phyloP scores from a whole-genome alignment of 768 basidiomycete species.

The Sporobolomyces phaffii region DNA sequence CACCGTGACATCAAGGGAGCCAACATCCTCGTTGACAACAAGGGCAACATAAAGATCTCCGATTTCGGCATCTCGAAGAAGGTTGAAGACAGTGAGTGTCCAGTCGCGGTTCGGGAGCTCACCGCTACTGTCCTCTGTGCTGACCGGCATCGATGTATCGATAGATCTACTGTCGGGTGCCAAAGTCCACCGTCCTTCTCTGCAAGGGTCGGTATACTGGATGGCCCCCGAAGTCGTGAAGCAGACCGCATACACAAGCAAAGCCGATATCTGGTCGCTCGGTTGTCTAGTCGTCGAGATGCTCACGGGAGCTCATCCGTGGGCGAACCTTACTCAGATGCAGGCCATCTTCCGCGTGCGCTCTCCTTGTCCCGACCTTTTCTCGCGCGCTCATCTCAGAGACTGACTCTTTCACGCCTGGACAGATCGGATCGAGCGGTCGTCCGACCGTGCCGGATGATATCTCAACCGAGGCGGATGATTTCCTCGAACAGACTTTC shows the following conservation, averaged over 20 bases:
- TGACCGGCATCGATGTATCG: too few species aligned
- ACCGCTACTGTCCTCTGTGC: too few species aligned
- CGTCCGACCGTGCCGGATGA: conserved; percentile 84
- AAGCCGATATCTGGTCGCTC: conserved; percentile 92
- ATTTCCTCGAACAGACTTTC: conserved; percentile 74
- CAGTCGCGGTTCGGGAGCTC: too few species aligned
- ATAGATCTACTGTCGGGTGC: conserved; percentile 51
- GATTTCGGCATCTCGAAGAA: conserved; percentile 99
- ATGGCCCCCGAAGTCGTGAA: conserved; percentile 99
- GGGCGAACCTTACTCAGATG: conserved; percentile 97
- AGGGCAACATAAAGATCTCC: conserved; percentile 91
- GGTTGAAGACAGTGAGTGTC: conserved; percentile 80
- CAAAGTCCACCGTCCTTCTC: conserved; percentile 76
- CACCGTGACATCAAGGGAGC: conserved; percentile 99
- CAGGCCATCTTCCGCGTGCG: conserved; percentile 94
- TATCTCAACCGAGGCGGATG: conserved; percentile 78
- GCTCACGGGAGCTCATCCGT: conserved; percentile 93
- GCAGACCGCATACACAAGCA: conserved; percentile 91
- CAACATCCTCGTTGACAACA: conserved; percentile 90
- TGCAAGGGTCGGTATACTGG: conserved; percentile 98
- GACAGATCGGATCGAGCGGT: conserved; percentile 75
- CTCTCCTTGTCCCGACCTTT: conserved; percentile 5
- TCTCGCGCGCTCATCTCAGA: not conserved
- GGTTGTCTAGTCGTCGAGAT: conserved; percentile 97
- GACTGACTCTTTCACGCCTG: too few species aligned